Base-by-base conservation (phyloP, 202 grass and related monocot species). In the Cymbopogon flexuosus region DNA sequence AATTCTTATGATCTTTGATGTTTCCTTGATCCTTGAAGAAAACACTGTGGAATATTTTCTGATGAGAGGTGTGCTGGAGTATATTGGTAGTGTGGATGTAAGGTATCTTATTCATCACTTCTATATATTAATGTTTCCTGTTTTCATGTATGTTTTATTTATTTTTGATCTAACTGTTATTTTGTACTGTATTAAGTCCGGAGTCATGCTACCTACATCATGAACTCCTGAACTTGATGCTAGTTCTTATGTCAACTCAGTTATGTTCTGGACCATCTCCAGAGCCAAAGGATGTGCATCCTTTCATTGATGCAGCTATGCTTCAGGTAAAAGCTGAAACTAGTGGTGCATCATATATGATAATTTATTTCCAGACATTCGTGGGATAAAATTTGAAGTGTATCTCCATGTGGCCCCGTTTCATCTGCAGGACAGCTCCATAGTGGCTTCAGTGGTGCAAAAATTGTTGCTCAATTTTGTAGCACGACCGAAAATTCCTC, bases 161-260 rank as follows among this genome's bases (percentile, higher is more conserved):
- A 54, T 15, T 81, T 84, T 70, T 89, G 62, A 63, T 76, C 83
- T 87, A 24, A 90, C 67, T 84, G 11, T 46, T 75, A 37, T 63
- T 88, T 75, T 94, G 18, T 85, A 63, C 46, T 72, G 62, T 86
- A 86, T 84, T 79, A 85, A 99, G 96, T 91, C 70, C 58, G 75
- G 88, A 88, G 18, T 91, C 96, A 63, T 89, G 89, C 84, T 91
- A 93, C 78, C 90, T 99, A 37, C 92, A 99, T 83, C 90, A 99
- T 36, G 96, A 99, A 81, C 87, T 99, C 72, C 78, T 99, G 68
- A 99, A 99, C 82, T 88, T 99, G 84, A 84, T 99, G 84, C 84
- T 99, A 79, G 96, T 99, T 72, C 86, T 93, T 64, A 93, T 99
- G 96, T 99, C 96, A 11, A 99, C 96, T 76, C 96, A 99, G 62